These are phyloP conservation scores for Coemansia sp. DNA, from an alignment of 192 early-diverging fungal genomes.

Conservation along the genomic window DNA sequence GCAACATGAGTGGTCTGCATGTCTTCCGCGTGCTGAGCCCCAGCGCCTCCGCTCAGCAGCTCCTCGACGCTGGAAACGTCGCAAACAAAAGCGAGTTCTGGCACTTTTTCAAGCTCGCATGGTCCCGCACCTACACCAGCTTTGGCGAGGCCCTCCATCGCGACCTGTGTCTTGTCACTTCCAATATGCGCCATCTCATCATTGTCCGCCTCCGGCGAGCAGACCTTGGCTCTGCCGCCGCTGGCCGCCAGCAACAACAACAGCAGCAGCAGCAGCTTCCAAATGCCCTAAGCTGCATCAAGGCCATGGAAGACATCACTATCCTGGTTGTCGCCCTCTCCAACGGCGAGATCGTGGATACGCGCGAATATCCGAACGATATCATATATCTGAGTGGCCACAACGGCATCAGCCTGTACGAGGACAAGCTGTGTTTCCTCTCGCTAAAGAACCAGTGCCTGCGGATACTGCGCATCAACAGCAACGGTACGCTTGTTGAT, in stretches of 20 bases:
- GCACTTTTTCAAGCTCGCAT: conserved; percentile 44
- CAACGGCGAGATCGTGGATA: conserved; percentile 32
- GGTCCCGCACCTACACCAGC: conserved; percentile 35
- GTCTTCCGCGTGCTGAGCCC: conserved; percentile 28
- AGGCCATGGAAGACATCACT: conserved; percentile 47
- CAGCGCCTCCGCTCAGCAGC: conserved; percentile 36
- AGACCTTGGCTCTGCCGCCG: not conserved
- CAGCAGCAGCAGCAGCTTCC: conserved; percentile 13
- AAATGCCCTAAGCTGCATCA: conserved; percentile 34
- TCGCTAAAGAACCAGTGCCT: conserved; percentile 55
- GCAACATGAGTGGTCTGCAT: conserved; percentile 42
- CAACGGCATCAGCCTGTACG: conserved; percentile 40
- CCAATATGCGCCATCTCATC: conserved; percentile 34
- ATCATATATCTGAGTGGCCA: conserved; percentile 50
- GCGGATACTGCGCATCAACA: conserved; percentile 33
- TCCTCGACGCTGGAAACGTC: conserved; percentile 12
- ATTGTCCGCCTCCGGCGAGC: conserved; percentile 30
- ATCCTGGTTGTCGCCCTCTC: conserved; percentile 36
- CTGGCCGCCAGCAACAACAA: not conserved
- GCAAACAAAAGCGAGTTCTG: conserved; percentile 43
- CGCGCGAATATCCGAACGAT: conserved; percentile 43
- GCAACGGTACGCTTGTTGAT: conserved; percentile 27
- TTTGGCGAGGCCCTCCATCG: conserved; percentile 49
- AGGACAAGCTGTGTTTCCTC: conserved; percentile 47
- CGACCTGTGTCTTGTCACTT: conserved; percentile 48